Conservation (phyloP, 768 basidiomycete species). For the Filobasidium floriforme region DNA sequence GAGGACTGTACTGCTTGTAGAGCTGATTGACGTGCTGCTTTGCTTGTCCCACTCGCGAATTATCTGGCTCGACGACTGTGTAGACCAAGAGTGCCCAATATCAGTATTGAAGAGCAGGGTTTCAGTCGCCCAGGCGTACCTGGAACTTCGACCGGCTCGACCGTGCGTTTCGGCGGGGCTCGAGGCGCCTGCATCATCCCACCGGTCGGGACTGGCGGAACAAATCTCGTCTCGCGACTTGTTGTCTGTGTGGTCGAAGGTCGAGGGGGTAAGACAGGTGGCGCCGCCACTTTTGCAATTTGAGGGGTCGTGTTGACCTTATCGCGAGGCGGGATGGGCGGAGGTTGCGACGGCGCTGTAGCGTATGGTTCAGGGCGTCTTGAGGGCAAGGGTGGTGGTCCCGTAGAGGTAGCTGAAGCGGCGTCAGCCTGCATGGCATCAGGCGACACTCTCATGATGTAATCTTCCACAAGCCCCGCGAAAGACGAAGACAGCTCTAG, state of each 20-base stretch:
- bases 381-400: background rate
- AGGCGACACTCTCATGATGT: background rate
- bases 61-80: background rate
- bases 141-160: background rate
- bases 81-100: background rate
- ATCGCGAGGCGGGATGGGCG: background rate
- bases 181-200: background rate
- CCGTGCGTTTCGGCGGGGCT: background rate
- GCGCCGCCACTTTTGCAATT: background rate
- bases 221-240: background rate
- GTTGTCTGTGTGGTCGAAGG: background rate
- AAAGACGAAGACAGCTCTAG: slow-evolving; percentile 15
- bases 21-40: background rate
- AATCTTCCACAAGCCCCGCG: background rate
- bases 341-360: background rate
- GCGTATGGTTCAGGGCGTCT: background rate
- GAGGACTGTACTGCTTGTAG: background rate
- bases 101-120: background rate
- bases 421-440: background rate
- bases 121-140: background rate
- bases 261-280: background rate
- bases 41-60: slow-evolving; percentile 1
- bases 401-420: background rate
- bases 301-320: background rate
- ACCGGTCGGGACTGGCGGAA: background rate